Evolutionary conservation across 345 rosid species (phyloP), one percentile per base, ranked within the genome.

Genomic region (Noccaea caerulescens): DNA sequence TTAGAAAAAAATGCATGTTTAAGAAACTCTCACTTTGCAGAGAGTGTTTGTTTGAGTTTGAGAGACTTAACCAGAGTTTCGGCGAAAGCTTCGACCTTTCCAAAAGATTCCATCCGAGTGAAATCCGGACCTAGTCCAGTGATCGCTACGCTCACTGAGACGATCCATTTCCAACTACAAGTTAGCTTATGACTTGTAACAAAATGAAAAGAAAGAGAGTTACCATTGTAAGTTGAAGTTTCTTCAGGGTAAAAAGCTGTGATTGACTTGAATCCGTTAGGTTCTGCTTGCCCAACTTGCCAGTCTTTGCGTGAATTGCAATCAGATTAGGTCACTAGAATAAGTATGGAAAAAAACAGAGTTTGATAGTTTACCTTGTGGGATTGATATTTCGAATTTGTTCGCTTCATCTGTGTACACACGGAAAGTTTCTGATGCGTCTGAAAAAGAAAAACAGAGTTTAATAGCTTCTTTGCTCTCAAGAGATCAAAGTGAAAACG

Each of bases 51-150:
- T 16, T 46, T 23, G 39, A 62, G 39, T 11, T 3, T 16, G 18
- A 23, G 67, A 55, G 68, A 61, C 69, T 75, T 53, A 65, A 90
- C 98, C 85, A 93, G 73, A 50, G 90, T 91, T 54, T 94, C 96
- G 0, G 95, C 96, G 38, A 94, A 94, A 4, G 80, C 97, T 8
- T 86, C 97, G 2, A 94, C 99, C 75, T 94, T 94, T 63, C 97
- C 97, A 58, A 94, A 94, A 12, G 97, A 91, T 61, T 92, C 97
- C 91, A 94, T 83, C 66, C 76, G 78, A 6, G 99, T 94, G 45
- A 85, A 94, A 78, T 94, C 96, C 1, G 97, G 90, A 42, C 97
- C 95, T n/a, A 94, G 77, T 54, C 96, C 99, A 34, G 96, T 85
- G 75, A 78, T 78, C 6, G 76, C 80, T 58, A 71, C 27, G 10